Conservation (phyloP, 2,329 filamentous ascomycete genomes). For the Arthrobotrys iridis region DNA sequence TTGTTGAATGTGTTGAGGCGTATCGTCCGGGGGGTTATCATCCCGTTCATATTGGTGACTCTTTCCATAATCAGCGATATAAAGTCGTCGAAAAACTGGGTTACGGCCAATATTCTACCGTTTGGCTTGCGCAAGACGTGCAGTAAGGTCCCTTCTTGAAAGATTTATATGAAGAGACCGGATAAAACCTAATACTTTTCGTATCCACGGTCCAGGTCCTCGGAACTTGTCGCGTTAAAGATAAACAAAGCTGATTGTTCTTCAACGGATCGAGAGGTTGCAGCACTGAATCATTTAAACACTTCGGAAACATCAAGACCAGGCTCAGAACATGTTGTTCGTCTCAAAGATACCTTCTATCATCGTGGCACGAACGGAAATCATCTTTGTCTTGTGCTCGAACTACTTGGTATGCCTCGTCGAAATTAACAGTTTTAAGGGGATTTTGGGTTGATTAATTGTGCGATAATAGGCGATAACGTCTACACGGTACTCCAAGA, state of each 20-base stretch:
- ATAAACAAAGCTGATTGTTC: conserved; percentile 6
- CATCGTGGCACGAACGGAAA: conserved; percentile 8
- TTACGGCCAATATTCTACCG: conserved; percentile 58
- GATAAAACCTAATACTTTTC: neutral
- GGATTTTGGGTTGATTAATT: neutral
- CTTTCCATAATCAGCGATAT: conserved; percentile 58
- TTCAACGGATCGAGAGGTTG: neutral
- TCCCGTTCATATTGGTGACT: conserved; percentile 58
- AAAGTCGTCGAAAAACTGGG: conserved; percentile 59
- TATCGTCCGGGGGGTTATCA: conserved; percentile 59
- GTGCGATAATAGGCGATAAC: neutral
- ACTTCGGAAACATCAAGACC: neutral
- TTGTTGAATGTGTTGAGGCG: conserved; percentile 45
- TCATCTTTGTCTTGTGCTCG: conserved; percentile 15
- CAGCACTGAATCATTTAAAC: neutral
- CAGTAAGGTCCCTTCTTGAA: too few relatives aligned
- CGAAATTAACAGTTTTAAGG: neutral
- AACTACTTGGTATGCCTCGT: conserved; percentile 3
- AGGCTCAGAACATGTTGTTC: neutral
- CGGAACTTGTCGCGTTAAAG: conserved; percentile 21
- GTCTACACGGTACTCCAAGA: conserved; percentile 2
- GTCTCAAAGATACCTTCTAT: conserved; percentile 17
- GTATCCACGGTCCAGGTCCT: neutral
- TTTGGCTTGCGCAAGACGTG: conserved; percentile 60
- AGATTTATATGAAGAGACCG: too few relatives aligned